Base-by-base conservation (phyloP, 176 grass and related monocot species). In the Dendrocalamus sinicus region DNA sequence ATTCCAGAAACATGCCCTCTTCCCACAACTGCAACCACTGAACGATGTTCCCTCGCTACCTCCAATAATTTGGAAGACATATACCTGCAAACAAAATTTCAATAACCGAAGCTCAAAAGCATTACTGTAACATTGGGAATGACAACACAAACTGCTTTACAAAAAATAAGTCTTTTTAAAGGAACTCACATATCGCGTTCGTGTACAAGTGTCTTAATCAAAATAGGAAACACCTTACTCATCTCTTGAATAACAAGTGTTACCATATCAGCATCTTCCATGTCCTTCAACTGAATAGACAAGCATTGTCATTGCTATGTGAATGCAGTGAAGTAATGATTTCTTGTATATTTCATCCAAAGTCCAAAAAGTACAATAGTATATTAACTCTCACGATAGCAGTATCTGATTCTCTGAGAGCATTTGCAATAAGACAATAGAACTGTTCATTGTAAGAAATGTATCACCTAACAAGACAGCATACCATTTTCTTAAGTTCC, bases 221-320 rank as follows among this genome's bases (percentile, higher is more conserved):
- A 75, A 86, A 86, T 94, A 83, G 96, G 96, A 74, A 98, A 98
- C 65, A 78, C 88, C 90, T 92, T 98, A 70, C 93, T 94, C 96
- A 98, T 94, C 86, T 96, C 93, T 98, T 98, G 96, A 87, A 96
- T 92, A 16, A 94, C 91, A 62, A 94, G 81, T 66, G 91, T 98
- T 50, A 98, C 78, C 92, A 93, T 95, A 87, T 98, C 96, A 73
- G 87, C 88, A 89, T 98, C 91, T 43, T 98, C 90, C 93, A 98
- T 94, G 16, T 98, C 96, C 86, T 98, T 98, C 76, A 98, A 88
- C 96, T 98, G 77, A 23, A 90, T 74, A 73, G 83, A 73, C 52
- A 83, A 68, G 61, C 8, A 43, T 24, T 62, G 39, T 15, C 8
- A 12, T 85, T 80, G 78, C 10, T 40, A 51, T 9, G 16, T 70